phyloP scores from a whole-genome alignment of 148 eudicot species.

The Silene latifolia region DNA sequence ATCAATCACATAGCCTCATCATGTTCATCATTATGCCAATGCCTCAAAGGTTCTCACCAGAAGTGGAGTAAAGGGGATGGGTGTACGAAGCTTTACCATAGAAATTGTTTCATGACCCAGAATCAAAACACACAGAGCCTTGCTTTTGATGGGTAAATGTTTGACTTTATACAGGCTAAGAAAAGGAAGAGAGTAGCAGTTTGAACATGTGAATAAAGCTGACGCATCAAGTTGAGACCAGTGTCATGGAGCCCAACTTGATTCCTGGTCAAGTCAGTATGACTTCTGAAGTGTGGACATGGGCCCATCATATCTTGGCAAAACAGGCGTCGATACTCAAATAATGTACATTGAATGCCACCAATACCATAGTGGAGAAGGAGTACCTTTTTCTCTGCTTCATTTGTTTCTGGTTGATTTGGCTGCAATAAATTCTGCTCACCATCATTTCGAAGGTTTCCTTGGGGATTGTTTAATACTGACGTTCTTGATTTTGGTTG shows the following conservation, averaged over 20 bases:
- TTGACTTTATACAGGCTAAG: neutral
- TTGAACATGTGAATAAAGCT: neutral
- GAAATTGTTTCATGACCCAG: neutral
- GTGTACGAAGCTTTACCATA: neutral
- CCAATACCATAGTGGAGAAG: constrained; percentile 9
- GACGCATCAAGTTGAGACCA: neutral
- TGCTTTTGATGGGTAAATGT: neutral
- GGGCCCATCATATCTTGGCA: neutral
- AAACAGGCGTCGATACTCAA: neutral
- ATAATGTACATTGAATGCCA: constrained; percentile 6
- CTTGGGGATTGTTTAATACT: constrained; percentile 43
- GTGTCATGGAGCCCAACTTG: neutral
- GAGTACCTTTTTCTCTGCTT: constrained; percentile 58
- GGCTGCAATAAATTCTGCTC: constrained; percentile 40
- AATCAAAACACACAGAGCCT: neutral
- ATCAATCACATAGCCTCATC: neutral
- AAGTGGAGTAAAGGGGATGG: neutral
- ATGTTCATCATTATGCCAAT: neutral
- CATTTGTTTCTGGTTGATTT: constrained; percentile 39
- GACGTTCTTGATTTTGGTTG: constrained; percentile 44
- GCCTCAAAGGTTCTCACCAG: neutral
- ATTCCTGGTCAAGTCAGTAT: neutral
- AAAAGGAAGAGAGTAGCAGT: neutral
- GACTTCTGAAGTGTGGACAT: neutral
- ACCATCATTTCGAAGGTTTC: constrained; percentile 41